Evolutionary conservation across 805 yeast species (phyloP).

Genomic region (Kluyveromyces nonfermentans): DNA sequence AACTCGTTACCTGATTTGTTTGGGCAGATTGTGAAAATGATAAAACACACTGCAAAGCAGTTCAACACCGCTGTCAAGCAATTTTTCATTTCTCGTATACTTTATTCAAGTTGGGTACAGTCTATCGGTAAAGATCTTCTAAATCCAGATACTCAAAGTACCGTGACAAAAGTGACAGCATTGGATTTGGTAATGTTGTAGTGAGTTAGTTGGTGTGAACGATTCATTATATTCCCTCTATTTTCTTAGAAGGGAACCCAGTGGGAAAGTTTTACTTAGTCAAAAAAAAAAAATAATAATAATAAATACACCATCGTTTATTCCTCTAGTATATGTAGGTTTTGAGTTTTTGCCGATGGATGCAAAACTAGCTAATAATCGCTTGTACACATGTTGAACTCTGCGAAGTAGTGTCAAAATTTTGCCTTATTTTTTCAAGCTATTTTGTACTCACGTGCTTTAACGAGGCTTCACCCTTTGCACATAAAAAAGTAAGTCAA

Average conservation of each 20-base stretch:
- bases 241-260: neutral
- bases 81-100: constrained; percentile 9
- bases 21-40: constrained; percentile 11
- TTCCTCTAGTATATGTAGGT: neutral
- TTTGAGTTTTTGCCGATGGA: neutral
- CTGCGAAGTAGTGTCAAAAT: no score
- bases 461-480: neutral
- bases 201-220: neutral
- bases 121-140: constrained; percentile 10
- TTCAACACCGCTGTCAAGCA: constrained; percentile 13
- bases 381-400: neutral
- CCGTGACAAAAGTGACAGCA: constrained; percentile 8
- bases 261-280: neutral
- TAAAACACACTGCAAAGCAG: constrained; percentile 14
- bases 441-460: neutral
- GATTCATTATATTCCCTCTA: neutral
- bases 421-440: neutral
- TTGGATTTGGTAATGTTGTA: constrained; percentile 9
- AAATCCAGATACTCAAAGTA: constrained; percentile 6
- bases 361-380: neutral
- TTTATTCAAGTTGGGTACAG: constrained; percentile 8
- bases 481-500: no score
- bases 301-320: no score
- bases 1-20: constrained; percentile 5
- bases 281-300: neutral